A percentile compares a stretch with the other conserved stretches of the same genome.
Conservation (phyloP, 2,329 filamentous ascomycete species). For the Zalaria sp. region DNA sequence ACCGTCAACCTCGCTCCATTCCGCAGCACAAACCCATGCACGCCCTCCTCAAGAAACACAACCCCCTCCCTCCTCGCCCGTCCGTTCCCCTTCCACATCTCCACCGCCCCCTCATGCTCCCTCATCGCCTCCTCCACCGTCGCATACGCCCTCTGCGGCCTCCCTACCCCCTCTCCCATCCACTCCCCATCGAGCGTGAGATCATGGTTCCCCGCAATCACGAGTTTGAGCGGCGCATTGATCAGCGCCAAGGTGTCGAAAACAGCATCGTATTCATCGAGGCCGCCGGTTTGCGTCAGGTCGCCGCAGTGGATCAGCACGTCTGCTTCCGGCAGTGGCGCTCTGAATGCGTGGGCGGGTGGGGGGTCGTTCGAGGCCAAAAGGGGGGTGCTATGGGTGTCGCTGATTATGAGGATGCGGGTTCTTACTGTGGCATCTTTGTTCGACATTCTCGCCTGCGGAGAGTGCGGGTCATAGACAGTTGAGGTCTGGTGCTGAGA, state of each 20-base stretch:
- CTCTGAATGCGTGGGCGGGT: slow-evolving; percentile 7
- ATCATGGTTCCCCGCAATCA: slow-evolving; percentile 52
- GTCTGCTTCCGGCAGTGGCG: slow-evolving; percentile 35
- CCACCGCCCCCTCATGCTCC: slow-evolving; percentile 18
- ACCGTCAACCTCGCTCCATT: slow-evolving; percentile 34
- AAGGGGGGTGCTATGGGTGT: slow-evolving; percentile 22
- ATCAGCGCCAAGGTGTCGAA: slow-evolving; percentile 32
- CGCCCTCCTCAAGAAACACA: slow-evolving; percentile 36
- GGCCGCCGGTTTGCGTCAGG: slow-evolving; percentile 37
- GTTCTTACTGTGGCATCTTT: slow-evolving; percentile 17
- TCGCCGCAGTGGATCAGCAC: slow-evolving; percentile 46
- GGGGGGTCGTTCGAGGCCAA: neutral
- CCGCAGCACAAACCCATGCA: slow-evolving; percentile 28
- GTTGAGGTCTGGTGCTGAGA: too few relatives aligned
- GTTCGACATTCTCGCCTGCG: too few relatives aligned
- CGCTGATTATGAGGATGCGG: slow-evolving; percentile 30
- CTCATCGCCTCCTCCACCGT: slow-evolving; percentile 4
- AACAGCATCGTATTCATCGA: slow-evolving; percentile 35
- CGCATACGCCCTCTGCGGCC: neutral
- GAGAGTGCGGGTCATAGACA: too few relatives aligned
- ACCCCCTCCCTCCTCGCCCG: slow-evolving; percentile 6
- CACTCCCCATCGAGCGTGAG: slow-evolving; percentile 38
- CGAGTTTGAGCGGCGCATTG: slow-evolving; percentile 42
- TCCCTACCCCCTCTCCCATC: slow-evolving; percentile 12
- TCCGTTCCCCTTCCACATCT: slow-evolving; percentile 30